A percentile compares a stretch with the other conserved stretches of the same genome.
Conservation (phyloP, 495 filamentous ascomycete species). For the Trypethelium eluteriae region DNA sequence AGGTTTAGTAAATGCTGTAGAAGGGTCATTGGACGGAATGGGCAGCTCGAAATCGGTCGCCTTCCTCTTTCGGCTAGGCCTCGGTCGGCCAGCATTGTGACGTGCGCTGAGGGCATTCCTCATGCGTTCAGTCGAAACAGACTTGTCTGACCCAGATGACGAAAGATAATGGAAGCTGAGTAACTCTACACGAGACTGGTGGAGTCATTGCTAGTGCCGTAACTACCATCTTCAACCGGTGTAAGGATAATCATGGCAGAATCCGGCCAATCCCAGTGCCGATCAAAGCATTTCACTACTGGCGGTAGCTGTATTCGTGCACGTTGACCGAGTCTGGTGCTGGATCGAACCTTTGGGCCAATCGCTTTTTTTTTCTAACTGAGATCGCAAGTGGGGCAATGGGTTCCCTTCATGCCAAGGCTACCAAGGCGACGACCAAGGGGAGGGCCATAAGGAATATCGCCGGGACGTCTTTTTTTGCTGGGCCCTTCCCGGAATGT, state of each 20-base stretch:
- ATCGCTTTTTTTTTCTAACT: no score
- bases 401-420: no score
- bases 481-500: no score
- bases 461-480: no score
- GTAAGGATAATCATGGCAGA: neutral
- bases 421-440: no score
- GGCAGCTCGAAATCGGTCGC: constrained; percentile 2
- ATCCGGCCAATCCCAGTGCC: neutral
- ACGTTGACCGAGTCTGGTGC: neutral
- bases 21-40: constrained; percentile 11
- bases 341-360: neutral
- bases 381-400: no score
- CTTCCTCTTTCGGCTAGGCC: constrained; percentile 8
- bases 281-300: neutral
- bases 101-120: neutral
- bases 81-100: neutral
- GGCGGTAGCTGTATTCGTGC: neutral
- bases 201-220: neutral
- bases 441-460: no score
- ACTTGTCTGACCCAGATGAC: constrained; percentile 2
- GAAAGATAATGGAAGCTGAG: neutral
- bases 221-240: neutral
- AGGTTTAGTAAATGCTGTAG: neutral
- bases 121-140: constrained; percentile 2
- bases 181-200: neutral